Evolutionary conservation across 176 grass and related monocot genomes (phyloP).

Genomic region (Phoenix dactylifera): DNA sequence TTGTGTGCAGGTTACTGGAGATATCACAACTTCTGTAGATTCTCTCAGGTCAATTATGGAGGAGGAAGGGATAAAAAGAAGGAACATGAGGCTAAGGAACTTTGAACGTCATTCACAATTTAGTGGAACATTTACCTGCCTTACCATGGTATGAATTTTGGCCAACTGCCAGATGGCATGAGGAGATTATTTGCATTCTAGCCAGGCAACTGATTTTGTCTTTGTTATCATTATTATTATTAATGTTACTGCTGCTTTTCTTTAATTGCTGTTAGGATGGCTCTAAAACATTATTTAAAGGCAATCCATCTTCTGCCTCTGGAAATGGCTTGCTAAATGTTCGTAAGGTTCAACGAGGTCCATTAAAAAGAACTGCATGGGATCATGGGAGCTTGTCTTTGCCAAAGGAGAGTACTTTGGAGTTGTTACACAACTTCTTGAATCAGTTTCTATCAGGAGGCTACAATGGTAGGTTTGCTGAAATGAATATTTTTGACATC

Average conservation of each 20-base stretch:
- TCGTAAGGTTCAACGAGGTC: conserved; percentile 63
- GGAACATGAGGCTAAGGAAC: conserved; percentile 29
- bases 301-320: conserved; percentile 49
- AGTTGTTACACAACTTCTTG: conserved; percentile 50
- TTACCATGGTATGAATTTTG: conserved; percentile 40
- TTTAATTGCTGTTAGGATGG: conserved; percentile 44
- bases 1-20: conserved; percentile 20
- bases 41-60: conserved; percentile 63
- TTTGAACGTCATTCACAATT: conserved; percentile 38
- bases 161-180: conserved; percentile 2
- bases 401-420: conserved; percentile 53
- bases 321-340: conserved; percentile 54
- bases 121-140: conserved; percentile 51
- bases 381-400: conserved; percentile 50
- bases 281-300: conserved; percentile 81
- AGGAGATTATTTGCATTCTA: conserved; percentile 15
- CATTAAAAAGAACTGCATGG: conserved; percentile 81
- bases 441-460: conserved; percentile 90
- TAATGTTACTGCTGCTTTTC: no score
- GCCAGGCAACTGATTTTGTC: not conserved
- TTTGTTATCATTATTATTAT: no score
- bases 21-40: conserved; percentile 52
- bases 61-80: conserved; percentile 46
- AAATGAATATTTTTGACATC: no score
- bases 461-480: conserved; percentile 60